phyloP scores from a whole-genome alignment of 2,329 filamentous ascomycete genomes.

The Tolypocladium album region DNA sequence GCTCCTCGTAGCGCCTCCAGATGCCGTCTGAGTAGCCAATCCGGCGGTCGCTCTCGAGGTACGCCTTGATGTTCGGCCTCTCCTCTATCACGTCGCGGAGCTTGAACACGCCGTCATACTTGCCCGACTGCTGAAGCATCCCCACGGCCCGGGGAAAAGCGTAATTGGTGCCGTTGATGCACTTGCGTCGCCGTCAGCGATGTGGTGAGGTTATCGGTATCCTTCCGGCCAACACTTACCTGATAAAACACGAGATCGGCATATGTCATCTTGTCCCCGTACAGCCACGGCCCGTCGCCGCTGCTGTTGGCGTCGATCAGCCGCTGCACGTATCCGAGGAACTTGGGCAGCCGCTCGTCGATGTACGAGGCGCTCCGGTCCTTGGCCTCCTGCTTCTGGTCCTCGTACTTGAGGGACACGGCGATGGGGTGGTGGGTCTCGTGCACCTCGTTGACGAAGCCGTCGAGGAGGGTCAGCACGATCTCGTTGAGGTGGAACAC shows the following conservation, averaged over 20 bases:
- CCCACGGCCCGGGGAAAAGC: constrained; percentile 60
- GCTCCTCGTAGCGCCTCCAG: constrained; percentile 62
- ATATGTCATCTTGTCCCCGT: constrained; percentile 54
- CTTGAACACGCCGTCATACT: constrained; percentile 51
- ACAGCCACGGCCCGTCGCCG: constrained; percentile 52
- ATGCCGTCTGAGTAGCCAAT: constrained; percentile 53
- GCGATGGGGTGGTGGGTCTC: constrained; percentile 67
- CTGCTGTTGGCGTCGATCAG: constrained; percentile 46
- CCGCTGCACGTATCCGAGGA: constrained; percentile 58
- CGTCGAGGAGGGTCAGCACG: constrained; percentile 59
- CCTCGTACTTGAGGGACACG: constrained; percentile 53
- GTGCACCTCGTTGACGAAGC: constrained; percentile 59
- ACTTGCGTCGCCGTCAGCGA: constrained; percentile 17
- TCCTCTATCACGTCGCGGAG: constrained; percentile 54
- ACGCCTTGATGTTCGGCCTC: constrained; percentile 54
- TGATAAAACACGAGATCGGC: constrained; percentile 68
- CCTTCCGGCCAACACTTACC: constrained; percentile 24
- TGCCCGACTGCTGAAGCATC: constrained; percentile 39
- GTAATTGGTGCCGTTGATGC: constrained; percentile 47
- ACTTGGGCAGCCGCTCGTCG: constrained; percentile 57
- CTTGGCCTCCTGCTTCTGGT: constrained; percentile 59
- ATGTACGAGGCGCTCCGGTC: constrained; percentile 47
- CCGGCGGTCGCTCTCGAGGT: constrained; percentile 55
- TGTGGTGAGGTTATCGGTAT: no score
- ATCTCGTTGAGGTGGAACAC: constrained; percentile 52